Percentiles rank a stretch among this genome's conserved stretches.
phyloP scores from a whole-genome alignment of 177 flowering plant genomes.

The Telopea speciosissima region DNA sequence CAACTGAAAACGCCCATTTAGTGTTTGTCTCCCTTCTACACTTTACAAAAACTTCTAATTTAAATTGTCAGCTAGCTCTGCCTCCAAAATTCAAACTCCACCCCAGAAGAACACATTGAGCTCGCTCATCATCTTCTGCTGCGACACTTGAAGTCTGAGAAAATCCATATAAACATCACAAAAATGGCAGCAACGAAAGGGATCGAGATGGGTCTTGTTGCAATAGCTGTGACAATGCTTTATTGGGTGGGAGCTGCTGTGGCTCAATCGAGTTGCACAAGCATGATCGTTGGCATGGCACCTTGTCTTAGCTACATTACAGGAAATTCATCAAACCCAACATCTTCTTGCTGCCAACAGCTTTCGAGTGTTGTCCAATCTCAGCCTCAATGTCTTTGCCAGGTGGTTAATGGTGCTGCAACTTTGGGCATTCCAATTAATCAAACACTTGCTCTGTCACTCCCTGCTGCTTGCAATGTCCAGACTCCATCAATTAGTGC shows the following conservation, averaged over 20 bases:
- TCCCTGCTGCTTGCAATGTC: conserved; percentile 35
- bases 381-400: conserved; percentile 30
- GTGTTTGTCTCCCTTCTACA: too few species aligned
- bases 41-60: background rate
- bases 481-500: conserved; percentile 26
- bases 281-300: conserved; percentile 19
- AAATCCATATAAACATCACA: too few species aligned
- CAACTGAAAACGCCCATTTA: conserved; percentile 5
- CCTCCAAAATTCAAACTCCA: too few species aligned
- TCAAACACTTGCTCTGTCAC: conserved; percentile 28
- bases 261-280: conserved; percentile 33
- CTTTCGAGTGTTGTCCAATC: conserved; percentile 21
- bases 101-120: too few species aligned
- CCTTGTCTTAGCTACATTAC: conserved; percentile 33
- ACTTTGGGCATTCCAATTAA: conserved; percentile 23
- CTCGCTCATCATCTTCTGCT: background rate
- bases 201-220: conserved; percentile 12
- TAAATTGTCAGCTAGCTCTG: too few species aligned
- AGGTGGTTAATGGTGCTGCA: conserved; percentile 16
- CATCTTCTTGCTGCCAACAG: conserved; percentile 29
- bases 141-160: too few species aligned
- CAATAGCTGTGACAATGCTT: conserved; percentile 17
- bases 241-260: conserved; percentile 12
- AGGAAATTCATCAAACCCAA: conserved; percentile 28
- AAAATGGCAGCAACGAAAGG: background rate